Evolutionary conservation across 2,329 filamentous ascomycete genomes (phyloP), one percentile per base, ranked within the genome.

Genomic region (Pseudogymnoascus sp.): DNA sequence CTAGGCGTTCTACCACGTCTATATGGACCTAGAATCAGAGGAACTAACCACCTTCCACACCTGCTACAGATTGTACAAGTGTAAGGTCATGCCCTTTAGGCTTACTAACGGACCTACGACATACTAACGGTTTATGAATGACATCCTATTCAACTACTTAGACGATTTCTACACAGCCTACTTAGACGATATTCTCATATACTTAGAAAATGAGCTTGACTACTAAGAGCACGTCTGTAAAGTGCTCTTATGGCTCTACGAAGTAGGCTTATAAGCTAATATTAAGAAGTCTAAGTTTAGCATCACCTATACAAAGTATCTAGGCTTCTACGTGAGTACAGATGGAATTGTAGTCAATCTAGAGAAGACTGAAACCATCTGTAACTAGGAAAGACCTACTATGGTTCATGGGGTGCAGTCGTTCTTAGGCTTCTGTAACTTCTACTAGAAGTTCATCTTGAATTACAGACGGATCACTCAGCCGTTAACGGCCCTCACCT

Each of bases 141-240:
- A 63, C 25, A 34, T 62, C 7, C 41, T 65, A 28, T 16, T 36
- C 3, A 43, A 31, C n/a, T 60, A 37, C 60, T 25, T 63, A 41
- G 43, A 66, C 48, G 21, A 25, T 25, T 62, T 65, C 41, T 57
- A 34, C 34, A 63, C 51, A 25, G 36, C 63, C 11, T 66, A 66
- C 21, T 48, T 66, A 45, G 45, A 66, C 48, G 43, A 66, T 63
- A 66, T 65, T 16, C 31, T 65, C 23, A 63, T 65, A n/a, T 65
- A 61, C 48, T 57, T 14, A 13, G 3, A 36, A 5, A 36, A 36
- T 11, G 11, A 36, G 34, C 34, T 36, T 5, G 13, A 36, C 34
- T 36, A 36, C 34, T 54, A 41, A 2, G 65, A 63, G 34, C 34
- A 36, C 37, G 36, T 64, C 21, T 41, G 43, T 43, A 64, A 60